phyloP scores from a whole-genome alignment of 164 flowering plant genomes.

The Nymphaea colorata region DNA sequence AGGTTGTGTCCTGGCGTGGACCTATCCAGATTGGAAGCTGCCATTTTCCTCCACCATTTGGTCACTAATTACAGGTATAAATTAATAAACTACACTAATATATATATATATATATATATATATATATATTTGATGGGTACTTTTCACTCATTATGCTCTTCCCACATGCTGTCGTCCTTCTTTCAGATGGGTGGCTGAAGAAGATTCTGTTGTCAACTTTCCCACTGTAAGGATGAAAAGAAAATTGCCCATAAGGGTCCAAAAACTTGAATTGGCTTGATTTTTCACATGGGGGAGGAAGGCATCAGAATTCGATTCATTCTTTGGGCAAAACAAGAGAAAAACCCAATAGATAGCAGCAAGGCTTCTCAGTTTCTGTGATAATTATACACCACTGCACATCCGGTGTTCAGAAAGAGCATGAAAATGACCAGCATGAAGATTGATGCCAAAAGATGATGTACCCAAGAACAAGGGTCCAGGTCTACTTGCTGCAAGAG shows the following conservation, averaged over 20 bases:
- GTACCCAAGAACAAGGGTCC: neutral
- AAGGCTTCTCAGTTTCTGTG: neutral
- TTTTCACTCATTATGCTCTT: neutral
- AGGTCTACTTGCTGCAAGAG: neutral
- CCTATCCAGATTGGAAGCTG: slow-evolving; percentile 82
- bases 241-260: slow-evolving; percentile 68
- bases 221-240: slow-evolving; percentile 84
- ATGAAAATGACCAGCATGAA: neutral
- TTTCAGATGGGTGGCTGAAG: slow-evolving; percentile 73
- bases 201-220: slow-evolving; percentile 66
- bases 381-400: neutral
- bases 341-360: too few species aligned
- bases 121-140: neutral
- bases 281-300: neutral
- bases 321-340: neutral
- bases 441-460: too few species aligned
- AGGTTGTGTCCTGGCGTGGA: slow-evolving; percentile 94
- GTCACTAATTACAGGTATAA: slow-evolving; percentile 27
- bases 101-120: too few species aligned
- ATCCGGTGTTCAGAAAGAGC: neutral
- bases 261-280: neutral
- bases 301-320: neutral
- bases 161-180: neutral
- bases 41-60: slow-evolving; percentile 84
- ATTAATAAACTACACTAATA: neutral